These are phyloP conservation scores for Astrothelium macrocarpum DNA, from an alignment of 495 filamentous ascomycete species.

Conservation along the genomic window DNA sequence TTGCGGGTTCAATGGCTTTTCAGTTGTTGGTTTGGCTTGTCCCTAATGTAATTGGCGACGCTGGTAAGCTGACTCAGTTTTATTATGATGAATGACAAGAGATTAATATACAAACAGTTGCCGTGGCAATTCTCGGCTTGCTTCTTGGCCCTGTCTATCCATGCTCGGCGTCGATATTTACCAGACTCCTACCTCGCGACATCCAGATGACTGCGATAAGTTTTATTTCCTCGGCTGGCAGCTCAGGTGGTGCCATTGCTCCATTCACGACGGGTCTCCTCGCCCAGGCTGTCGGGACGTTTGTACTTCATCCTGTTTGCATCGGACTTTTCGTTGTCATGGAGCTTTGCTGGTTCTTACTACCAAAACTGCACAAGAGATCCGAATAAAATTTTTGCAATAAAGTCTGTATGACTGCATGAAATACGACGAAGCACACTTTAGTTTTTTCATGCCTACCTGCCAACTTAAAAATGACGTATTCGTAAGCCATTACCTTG, in stretches of 20 bases:
- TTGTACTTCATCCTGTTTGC: constrained; percentile 62
- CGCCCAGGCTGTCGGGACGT: constrained; percentile 59
- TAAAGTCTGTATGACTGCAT: not conserved
- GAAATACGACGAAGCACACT: not conserved
- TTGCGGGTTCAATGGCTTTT: constrained; percentile 50
- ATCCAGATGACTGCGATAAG: constrained; percentile 59
- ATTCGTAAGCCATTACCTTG: no score
- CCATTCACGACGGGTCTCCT: constrained; percentile 67
- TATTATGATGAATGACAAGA: not conserved
- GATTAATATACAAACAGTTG: constrained; percentile 30
- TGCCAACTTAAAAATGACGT: no score
- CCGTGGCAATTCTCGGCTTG: constrained; percentile 61
- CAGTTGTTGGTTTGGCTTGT: constrained; percentile 68
- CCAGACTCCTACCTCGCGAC: constrained; percentile 47
- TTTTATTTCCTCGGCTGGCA: constrained; percentile 63
- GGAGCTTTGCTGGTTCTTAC: constrained; percentile 52
- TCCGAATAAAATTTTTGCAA: constrained; percentile 31
- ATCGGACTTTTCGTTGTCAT: constrained; percentile 60
- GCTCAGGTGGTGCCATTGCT: constrained; percentile 61
- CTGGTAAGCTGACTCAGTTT: constrained; percentile 27
- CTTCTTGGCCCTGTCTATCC: constrained; percentile 73
- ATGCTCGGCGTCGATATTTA: constrained; percentile 58
- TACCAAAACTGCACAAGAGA: constrained; percentile 48
- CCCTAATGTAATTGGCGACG: constrained; percentile 60
- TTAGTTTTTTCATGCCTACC: no score